Evolutionary conservation across 176 grass and related monocot species (phyloP).

Genomic region (Eragrostis nindensis): DNA sequence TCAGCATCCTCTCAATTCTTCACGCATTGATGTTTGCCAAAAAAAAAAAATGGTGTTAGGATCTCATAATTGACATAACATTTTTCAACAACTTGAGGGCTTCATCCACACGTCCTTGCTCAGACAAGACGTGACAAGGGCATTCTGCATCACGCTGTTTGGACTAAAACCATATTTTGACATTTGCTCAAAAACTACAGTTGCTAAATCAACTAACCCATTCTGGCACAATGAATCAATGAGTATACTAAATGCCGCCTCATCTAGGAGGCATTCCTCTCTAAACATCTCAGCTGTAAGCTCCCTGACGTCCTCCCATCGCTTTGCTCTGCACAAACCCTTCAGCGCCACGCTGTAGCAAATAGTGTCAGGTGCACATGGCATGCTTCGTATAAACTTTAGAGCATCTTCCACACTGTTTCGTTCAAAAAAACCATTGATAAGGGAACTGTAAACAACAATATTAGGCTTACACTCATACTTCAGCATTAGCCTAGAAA

Average conservation of each 20-base stretch:
- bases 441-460: conserved; percentile 10
- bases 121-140: not conserved
- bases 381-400: not conserved
- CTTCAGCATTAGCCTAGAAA: conserved; percentile 9
- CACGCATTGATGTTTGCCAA: not conserved
- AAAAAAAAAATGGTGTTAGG: not conserved
- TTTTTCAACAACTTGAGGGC: not conserved
- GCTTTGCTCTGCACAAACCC: conserved; percentile 24
- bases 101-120: not conserved
- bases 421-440: conserved; percentile 14
- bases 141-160: not conserved
- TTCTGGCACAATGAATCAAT: conserved; percentile 17
- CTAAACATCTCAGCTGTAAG: conserved; percentile 31
- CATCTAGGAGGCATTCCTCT: conserved; percentile 6
- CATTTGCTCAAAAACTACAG: conserved; percentile 29
- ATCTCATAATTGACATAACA: not conserved
- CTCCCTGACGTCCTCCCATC: conserved; percentile 24
- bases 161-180: not conserved
- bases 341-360: conserved; percentile 22
- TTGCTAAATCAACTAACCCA: conserved; percentile 8
- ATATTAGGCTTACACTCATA: conserved; percentile 5
- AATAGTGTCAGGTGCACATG: conserved; percentile 16
- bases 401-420: conserved; percentile 4
- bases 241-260: conserved; percentile 13
- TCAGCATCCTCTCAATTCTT: not conserved